Conservation (phyloP, 768 basidiomycete species). For the Cytidiella melzeri region DNA sequence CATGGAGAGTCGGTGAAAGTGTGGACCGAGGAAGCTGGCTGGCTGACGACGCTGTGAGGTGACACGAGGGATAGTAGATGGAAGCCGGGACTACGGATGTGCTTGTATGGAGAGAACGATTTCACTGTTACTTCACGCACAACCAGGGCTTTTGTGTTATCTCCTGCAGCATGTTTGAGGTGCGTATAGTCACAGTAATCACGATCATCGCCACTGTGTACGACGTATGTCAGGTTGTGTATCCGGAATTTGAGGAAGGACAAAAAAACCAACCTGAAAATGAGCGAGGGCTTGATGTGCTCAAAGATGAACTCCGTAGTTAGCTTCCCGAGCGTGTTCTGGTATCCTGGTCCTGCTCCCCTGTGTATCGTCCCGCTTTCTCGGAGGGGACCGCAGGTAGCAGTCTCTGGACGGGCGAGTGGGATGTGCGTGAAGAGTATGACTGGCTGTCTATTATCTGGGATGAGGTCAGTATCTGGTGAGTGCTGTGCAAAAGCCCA, state of each 20-base stretch:
- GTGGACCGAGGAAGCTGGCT: slow-evolving; percentile 28
- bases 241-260: neutral
- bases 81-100: slow-evolving; percentile 74
- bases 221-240: neutral
- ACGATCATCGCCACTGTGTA: slow-evolving; percentile 77
- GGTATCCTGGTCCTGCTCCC: slow-evolving; percentile 77
- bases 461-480: no score
- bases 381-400: slow-evolving; percentile 70
- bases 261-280: slow-evolving; percentile 56
- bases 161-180: slow-evolving; percentile 26
- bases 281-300: slow-evolving; percentile 52
- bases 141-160: slow-evolving; percentile 12
- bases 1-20: slow-evolving; percentile 67
- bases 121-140: slow-evolving; percentile 83
- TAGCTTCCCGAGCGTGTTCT: slow-evolving; percentile 75
- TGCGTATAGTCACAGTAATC: slow-evolving; percentile 83
- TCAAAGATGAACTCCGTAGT: slow-evolving; percentile 70
- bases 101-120: slow-evolving; percentile 73
- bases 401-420: slow-evolving; percentile 65
- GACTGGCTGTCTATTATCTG: slow-evolving; percentile 32
- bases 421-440: slow-evolving; percentile 87
- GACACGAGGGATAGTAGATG: slow-evolving; percentile 72
- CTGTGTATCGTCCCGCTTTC: slow-evolving; percentile 67
- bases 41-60: slow-evolving; percentile 25
- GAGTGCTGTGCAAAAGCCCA: neutral